These are phyloP conservation scores for Aspergillus jensenii DNA, from an alignment of 2,329 filamentous ascomycete genomes.

Conservation along the genomic window DNA sequence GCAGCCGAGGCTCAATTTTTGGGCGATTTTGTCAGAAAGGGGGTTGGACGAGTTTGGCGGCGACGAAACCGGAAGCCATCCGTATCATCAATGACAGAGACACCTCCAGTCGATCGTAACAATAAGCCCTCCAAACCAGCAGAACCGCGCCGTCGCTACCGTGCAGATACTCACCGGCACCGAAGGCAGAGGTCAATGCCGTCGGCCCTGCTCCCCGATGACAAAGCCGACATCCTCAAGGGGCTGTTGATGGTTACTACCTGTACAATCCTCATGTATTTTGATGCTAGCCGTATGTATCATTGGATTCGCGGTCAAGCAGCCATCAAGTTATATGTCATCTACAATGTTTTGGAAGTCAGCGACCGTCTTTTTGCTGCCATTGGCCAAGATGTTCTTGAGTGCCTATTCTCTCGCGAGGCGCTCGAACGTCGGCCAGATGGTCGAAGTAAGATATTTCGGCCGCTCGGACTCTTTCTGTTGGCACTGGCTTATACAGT, in stretches of 20 bases:
- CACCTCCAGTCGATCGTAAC: conserved; percentile 22
- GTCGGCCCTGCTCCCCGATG: conserved; percentile 78
- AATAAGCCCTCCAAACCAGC: conserved; percentile 10
- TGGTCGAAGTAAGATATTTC: conserved; percentile 84
- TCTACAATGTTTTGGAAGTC: conserved; percentile 93
- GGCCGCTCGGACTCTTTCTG: conserved; percentile 88
- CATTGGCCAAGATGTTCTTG: conserved; percentile 90
- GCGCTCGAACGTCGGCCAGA: conserved; percentile 83
- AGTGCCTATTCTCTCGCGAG: conserved; percentile 92
- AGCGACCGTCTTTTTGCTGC: conserved; percentile 87
- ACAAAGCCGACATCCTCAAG: conserved; percentile 94
- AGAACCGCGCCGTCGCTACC: conserved; percentile 28
- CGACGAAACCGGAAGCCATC: conserved; percentile 37
- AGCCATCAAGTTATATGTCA: conserved; percentile 97
- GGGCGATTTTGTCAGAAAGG: conserved; percentile 73
- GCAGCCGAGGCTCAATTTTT: conserved; percentile 71
- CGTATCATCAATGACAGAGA: conserved; percentile 8
- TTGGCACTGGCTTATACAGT: conserved; percentile 86
- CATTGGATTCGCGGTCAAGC: conserved; percentile 95
- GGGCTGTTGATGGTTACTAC: conserved; percentile 84
- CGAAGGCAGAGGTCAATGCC: conserved; percentile 79
- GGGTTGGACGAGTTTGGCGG: conserved; percentile 78
- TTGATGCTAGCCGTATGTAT: conserved; percentile 97
- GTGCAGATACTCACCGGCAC: conserved; percentile 45
- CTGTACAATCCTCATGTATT: conserved; percentile 79